phyloP scores from a whole-genome alignment of 73 alveolate species.

The Halteria grandinella region DNA sequence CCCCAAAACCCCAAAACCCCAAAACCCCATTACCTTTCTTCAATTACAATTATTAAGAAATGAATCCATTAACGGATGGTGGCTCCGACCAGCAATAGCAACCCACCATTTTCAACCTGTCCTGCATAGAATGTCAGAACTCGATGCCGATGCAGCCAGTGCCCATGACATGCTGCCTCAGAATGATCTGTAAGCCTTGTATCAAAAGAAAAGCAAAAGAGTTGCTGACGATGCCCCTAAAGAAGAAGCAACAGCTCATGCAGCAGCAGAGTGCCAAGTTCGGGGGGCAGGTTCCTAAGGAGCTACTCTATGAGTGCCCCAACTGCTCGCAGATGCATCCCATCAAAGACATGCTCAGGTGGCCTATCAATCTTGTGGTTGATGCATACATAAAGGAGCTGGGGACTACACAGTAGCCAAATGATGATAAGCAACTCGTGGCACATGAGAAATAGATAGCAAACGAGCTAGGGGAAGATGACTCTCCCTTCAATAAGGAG shows the following conservation, averaged over 20 bases:
- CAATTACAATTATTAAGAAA: too few relatives aligned
- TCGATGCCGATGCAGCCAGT: constrained; percentile 30
- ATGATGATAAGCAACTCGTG: neutral
- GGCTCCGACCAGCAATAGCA: too few relatives aligned
- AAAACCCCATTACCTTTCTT: too few relatives aligned
- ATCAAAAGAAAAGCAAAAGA: constrained; percentile 42
- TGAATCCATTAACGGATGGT: too few relatives aligned
- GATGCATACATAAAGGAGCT: constrained; percentile 27
- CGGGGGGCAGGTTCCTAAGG: constrained; percentile 10
- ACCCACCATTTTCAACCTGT: too few relatives aligned
- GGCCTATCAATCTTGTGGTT: constrained; percentile 41
- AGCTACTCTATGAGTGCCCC: constrained; percentile 23
- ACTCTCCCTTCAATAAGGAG: constrained; percentile 21
- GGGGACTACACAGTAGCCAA: neutral
- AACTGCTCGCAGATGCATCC: constrained; percentile 31
- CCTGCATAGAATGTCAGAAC: constrained; percentile 37
- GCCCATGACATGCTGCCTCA: constrained; percentile 40
- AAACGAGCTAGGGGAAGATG: constrained; percentile 38
- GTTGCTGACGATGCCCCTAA: constrained; percentile 31
- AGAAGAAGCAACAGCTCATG: constrained; percentile 28
- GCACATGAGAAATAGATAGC: constrained; percentile 21
- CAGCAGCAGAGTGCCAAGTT: neutral
- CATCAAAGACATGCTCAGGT: constrained; percentile 31
- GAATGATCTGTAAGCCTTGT: constrained; percentile 40
- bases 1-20: too few relatives aligned